Conservation (phyloP, 257 asterid species). For the Nicotiana undulata region DNA sequence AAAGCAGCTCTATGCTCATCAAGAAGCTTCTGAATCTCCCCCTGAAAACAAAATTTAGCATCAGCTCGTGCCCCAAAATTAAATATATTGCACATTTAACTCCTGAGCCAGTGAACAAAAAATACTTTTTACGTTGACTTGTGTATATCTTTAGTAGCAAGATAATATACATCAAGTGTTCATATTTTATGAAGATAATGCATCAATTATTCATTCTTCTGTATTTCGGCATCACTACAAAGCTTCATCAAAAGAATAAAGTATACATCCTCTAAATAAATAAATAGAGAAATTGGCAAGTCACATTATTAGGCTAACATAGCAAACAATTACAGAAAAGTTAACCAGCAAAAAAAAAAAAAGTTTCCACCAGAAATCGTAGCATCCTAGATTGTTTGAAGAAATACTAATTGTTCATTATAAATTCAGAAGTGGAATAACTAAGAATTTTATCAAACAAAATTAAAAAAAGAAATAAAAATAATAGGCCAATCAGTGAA, state of each 20-base stretch:
- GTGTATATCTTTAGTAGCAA: neutral
- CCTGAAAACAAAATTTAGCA: slow-evolving; percentile 29
- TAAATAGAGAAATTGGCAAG: neutral
- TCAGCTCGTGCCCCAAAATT: slow-evolving; percentile 1
- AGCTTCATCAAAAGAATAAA: neutral
- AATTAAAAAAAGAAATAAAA: neutral
- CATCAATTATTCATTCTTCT: neutral
- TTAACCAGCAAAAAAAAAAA: neutral
- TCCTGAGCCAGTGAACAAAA: neutral
- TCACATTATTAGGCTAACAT: neutral
- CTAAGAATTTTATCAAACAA: neutral
- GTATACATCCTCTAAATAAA: neutral
- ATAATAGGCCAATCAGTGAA: neutral
- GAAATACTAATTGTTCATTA: neutral
- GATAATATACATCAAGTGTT: neutral
- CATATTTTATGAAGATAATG: neutral
- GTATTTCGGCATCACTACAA: neutral
- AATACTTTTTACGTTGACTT: no score
- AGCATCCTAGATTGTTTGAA: neutral
- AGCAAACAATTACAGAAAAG: neutral
- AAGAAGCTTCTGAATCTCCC: slow-evolving; percentile 66
- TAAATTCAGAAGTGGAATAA: no score
- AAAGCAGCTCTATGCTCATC: slow-evolving; percentile 48
- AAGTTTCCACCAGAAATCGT: neutral
- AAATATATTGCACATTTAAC: neutral